These are phyloP conservation scores for Mycosphaerella arachidis DNA, from an alignment of 2,329 filamentous ascomycete species.

Conservation along the genomic window DNA sequence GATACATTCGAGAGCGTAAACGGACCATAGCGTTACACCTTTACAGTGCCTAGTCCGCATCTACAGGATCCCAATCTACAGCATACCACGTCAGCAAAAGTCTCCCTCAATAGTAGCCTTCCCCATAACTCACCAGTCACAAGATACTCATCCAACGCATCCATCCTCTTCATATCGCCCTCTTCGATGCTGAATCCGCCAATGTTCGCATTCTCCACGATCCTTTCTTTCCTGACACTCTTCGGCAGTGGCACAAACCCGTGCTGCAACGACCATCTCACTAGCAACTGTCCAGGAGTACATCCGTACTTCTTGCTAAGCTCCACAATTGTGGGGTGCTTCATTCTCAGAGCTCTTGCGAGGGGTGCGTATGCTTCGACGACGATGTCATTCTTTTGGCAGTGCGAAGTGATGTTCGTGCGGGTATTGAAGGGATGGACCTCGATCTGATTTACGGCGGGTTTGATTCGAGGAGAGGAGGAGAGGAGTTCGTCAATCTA, in stretches of 20 bases:
- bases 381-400: constrained; percentile 61
- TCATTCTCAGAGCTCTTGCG: constrained; percentile 65
- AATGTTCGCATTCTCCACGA: constrained; percentile 62
- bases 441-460: constrained; percentile 76
- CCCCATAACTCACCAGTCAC: constrained; percentile 59
- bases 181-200: constrained; percentile 57
- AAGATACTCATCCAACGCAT: constrained; percentile 65
- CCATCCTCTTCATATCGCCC: constrained; percentile 60
- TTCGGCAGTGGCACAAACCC: constrained; percentile 70
- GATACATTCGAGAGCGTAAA: too few relatives aligned
- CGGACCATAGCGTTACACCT: too few relatives aligned
- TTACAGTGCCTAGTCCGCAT: constrained; percentile 19
- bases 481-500: constrained; percentile 66
- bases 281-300: constrained; percentile 67
- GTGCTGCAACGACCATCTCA: constrained; percentile 75
- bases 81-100: constrained; percentile 9
- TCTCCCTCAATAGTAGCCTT: not conserved
- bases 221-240: constrained; percentile 59
- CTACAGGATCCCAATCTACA: constrained; percentile 34
- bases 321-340: constrained; percentile 57
- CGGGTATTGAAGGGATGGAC: constrained; percentile 79
- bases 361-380: constrained; percentile 79
- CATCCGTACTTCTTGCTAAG: constrained; percentile 65
- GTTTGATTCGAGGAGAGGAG: constrained; percentile 57
- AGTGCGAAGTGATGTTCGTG: constrained; percentile 60